Base-by-base conservation (phyloP, 2,329 filamentous ascomycete species). In the Neoarthrinium moseri region DNA sequence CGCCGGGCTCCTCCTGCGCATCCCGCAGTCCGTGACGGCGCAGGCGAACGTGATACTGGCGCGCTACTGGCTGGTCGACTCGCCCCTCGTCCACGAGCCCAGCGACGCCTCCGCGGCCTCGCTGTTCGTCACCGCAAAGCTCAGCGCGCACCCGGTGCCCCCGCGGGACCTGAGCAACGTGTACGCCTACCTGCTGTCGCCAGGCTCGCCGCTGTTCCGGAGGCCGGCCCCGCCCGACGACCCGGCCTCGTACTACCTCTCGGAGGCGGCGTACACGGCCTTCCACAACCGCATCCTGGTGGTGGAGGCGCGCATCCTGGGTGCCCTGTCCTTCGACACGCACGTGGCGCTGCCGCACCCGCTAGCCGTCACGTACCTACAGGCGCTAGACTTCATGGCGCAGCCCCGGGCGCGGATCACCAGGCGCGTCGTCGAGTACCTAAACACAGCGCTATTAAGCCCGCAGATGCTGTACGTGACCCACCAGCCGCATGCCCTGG, bases 401-500 rank as follows among this genome's bases (percentile, higher is more conserved):
- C 61, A 65, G 35, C 59, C 66, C 4, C 69, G 67, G 46, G 69
- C 78, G 0, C 68, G 68, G 6, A 73, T 95, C 3, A 80, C 87
- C 1, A 73, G 75, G 43, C 78, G 83, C 32, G 80, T 84, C 0
- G 73, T 95, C 34, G 83, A 84, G 42, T 85, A 95, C 60, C 76
- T 97, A n/a, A 97, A 96, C 64, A 83, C 88, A 6, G 86, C 89
- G 3, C 72, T 99, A 10, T 69, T 96, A 26, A 94, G 87, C 35
- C 91, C 94, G 7, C 92, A 97, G 67, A 74, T 95, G 62, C 73
- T 96, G 12, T 96, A 95, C 64, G 73, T 95, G 22, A 97, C 94
- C 3, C 91, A 96, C 61, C 94, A 97, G 63, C 92, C 94, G 1
- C 80, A 87, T 51, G 81, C 85, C 20, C 73, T 99, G 8, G 92